Base-by-base conservation (phyloP, 805 yeast genomes). In the Kazachstania africana region DNA sequence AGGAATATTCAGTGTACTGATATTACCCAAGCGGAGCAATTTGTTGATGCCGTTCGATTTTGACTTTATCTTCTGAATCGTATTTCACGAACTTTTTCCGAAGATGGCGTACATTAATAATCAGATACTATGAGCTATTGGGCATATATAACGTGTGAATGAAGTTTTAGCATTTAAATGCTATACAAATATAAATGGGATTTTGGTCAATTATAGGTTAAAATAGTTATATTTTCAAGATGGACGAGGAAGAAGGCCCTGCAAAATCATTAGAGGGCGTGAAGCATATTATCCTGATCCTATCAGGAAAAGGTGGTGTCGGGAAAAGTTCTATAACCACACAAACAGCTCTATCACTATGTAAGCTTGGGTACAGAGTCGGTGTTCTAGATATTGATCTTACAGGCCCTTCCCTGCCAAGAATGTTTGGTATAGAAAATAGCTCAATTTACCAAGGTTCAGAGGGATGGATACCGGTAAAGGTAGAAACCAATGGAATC, bases 291-390 rank as follows among this genome's bases (percentile, higher is more conserved):
- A 52, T 85, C 3, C 65, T 91, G 22, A 76, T 91, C 8, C 70
- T 91, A 3, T 84, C 95, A 0, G 99, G 96, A 1, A 85, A 85
- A 55, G 96, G 96, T 18, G 96, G 98, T 16, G 98, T 91, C 1
- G 98, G 98, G 2, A 91, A 91, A 53, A 84, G 95, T 9, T 84
- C 96, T 0, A 85, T 91, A 2, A 87, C 98, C 3, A 82, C 95
- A 0, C 99, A 91, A 51, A 65, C 85, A 1, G 97, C 96, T 0
- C 64, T 91, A n/a, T 66, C 87, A 0, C 62, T 91, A 19, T 82
- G 76, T 5, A 59, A 65, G 10, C 62, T 69, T 48, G 94, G 91
- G 2, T 72, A 53, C 47, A 77, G 69, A 44, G 95, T 91, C n/a
- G 98, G 98, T 2, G 94, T 91, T 0, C 61, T 91, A 16, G 98